Percentiles rank a stretch among this genome's conserved stretches.
These are phyloP conservation scores for Penicillium sp. DNA, from an alignment of 2,329 filamentous ascomycete species.

Conservation along the genomic window DNA sequence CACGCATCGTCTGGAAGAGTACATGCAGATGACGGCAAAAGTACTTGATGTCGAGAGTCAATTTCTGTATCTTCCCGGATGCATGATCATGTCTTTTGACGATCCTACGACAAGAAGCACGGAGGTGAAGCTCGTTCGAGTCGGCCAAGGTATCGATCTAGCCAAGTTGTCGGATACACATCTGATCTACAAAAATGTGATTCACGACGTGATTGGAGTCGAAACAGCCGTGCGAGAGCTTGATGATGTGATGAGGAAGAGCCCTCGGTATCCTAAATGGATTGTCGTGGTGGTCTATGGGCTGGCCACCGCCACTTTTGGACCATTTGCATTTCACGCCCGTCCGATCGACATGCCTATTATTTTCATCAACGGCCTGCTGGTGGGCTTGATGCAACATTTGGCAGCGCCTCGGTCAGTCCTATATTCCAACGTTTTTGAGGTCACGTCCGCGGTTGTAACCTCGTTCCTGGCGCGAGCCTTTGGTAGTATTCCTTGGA, in stretches of 20 bases:
- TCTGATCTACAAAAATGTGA: conserved; percentile 41
- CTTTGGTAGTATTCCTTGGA: conserved; percentile 55
- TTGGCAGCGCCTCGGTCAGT: conserved; percentile 68
- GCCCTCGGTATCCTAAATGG: conserved; percentile 49
- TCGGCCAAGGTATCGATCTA: conserved; percentile 37
- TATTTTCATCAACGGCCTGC: conserved; percentile 65
- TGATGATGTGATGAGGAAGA: conserved; percentile 51
- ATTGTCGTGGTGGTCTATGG: conserved; percentile 64
- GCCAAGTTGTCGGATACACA: conserved; percentile 39
- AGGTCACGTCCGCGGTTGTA: conserved; percentile 56
- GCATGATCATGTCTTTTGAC: conserved; percentile 53
- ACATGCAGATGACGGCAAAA: conserved; percentile 78
- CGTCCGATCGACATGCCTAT: conserved; percentile 71
- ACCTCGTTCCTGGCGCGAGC: conserved; percentile 62
- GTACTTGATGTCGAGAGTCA: conserved; percentile 82
- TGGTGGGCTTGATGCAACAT: conserved; percentile 70
- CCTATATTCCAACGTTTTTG: conserved; percentile 57
- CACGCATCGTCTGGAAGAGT: conserved; percentile 81
- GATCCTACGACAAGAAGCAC: conserved; percentile 40
- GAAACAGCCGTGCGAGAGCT: conserved; percentile 38
- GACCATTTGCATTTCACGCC: conserved; percentile 71
- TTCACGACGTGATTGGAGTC: conserved; percentile 40
- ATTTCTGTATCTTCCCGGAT: conserved; percentile 74
- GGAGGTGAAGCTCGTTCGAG: conserved; percentile 39
- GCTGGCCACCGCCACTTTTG: conserved; percentile 66